Evolutionary conservation across 2,329 filamentous ascomycete species (phyloP).

Genomic region (Colletotrichum coccodes): DNA sequence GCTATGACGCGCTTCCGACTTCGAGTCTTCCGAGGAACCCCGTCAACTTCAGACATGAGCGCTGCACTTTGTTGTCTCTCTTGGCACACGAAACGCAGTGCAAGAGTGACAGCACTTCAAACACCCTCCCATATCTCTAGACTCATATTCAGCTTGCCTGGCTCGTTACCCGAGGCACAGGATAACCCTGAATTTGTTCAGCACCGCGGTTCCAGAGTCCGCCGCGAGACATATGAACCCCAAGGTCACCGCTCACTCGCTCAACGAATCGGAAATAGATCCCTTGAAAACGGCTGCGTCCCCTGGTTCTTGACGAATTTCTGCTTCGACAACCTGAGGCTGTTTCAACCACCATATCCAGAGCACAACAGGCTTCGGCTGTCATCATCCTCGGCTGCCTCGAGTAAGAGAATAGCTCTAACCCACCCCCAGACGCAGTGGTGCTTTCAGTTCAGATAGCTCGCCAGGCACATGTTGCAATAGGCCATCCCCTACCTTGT

Average conservation of each 20-base stretch:
- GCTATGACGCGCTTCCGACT: not conserved
- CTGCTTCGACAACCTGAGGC: not conserved
- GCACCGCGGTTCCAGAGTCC: not conserved
- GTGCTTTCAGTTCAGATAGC: not conserved
- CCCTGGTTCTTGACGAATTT: constrained; percentile 4
- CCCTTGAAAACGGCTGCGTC: constrained; percentile 2
- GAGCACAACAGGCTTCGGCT: not conserved
- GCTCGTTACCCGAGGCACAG: constrained; percentile 1
- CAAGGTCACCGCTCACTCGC: not conserved
- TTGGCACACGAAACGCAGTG: not conserved
- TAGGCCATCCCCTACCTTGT: constrained; percentile 12
- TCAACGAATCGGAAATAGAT: not conserved
- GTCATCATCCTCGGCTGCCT: not conserved
- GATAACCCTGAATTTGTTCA: constrained; percentile 3
- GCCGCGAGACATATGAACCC: not conserved
- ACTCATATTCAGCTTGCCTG: not conserved
- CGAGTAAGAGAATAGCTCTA: not conserved
- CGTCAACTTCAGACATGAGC: not conserved
- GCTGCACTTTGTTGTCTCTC: constrained; percentile 1
- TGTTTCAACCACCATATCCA: not conserved
- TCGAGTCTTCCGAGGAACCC: not conserved
- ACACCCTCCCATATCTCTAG: not conserved
- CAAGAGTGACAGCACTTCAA: not conserved
- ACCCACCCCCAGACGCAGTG: not conserved
- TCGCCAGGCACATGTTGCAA: constrained; percentile 7